phyloP scores from a whole-genome alignment of 257 asterid species.

The Ballota nigra region DNA sequence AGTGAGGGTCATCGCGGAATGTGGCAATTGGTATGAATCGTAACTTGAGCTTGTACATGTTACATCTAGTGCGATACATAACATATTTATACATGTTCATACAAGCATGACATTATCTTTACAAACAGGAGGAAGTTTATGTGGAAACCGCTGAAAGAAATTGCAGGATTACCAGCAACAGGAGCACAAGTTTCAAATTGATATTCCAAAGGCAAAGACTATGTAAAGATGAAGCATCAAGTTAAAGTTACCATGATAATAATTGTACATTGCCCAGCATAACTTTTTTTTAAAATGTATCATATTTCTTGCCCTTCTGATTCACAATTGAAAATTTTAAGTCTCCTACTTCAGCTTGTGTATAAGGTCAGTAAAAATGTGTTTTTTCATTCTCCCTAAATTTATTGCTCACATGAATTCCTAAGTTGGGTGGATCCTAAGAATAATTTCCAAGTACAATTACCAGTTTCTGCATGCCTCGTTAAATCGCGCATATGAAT shows the following conservation, averaged over 20 bases:
- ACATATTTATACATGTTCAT: too few relatives aligned
- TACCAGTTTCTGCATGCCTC: too few relatives aligned
- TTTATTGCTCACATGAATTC: too few relatives aligned
- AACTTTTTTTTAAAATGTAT: not conserved
- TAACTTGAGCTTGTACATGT: not conserved
- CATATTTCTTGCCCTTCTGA: not conserved
- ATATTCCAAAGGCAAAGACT: not conserved
- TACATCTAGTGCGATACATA: not conserved
- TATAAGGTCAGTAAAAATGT: too few relatives aligned
- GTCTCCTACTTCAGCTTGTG: too few relatives aligned
- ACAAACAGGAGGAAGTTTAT: conserved; percentile 69
- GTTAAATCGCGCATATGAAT: too few relatives aligned
- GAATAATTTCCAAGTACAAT: too few relatives aligned
- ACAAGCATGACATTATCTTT: not conserved
- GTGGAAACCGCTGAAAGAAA: conserved; percentile 85
- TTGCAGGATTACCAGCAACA: conserved; percentile 49
- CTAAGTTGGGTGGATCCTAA: too few relatives aligned
- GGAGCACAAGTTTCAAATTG: conserved; percentile 3
- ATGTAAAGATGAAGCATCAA: not conserved
- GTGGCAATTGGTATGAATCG: conserved; percentile 70
- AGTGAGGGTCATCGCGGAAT: conserved; percentile 84
- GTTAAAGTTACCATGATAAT: too few relatives aligned
- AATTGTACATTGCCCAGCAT: conserved; percentile 8
- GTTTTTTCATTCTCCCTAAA: too few relatives aligned
- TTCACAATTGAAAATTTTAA: too few relatives aligned